Base-by-base conservation (phyloP, 2,329 filamentous ascomycete genomes). In the Fusarium praegraminearum region DNA sequence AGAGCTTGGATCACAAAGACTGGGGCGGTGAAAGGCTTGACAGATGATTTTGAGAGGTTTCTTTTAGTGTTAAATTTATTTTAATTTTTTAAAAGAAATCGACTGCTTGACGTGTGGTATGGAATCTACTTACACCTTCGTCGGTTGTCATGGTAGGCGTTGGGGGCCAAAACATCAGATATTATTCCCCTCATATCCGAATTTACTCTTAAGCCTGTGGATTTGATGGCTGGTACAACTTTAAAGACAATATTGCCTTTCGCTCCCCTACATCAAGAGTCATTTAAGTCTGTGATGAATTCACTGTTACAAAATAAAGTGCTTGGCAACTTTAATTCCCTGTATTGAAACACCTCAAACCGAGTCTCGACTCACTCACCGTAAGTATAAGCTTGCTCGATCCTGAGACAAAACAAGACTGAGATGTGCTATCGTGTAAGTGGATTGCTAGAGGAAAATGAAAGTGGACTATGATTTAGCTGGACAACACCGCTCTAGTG, bases 401-500 rank as follows among this genome's bases (percentile, higher is more conserved):
- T 41, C 13, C 22, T 52, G 32, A 52, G 49, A 51, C 32, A 40
- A n/a, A 52, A 52, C 49, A 41, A 7, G 24, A 30, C 18, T 11
- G 11, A 45, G 24, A 45, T 45, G 26, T 13, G 3, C 49, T 18
- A 52, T 40, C 33, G 18, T 40, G 16, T 16, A 28, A 41, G 49
- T 32, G 28, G 44, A 46, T 32, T 32, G 22, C 43, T 18, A 44
- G 44, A 32, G 12, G 32, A 32, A 22, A n/a, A 46, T 32, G n/a
- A 28, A 20, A 22, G 44, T 52, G 49, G 49, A 24, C 35, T 41
- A 10, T 36, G 12, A 24, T 30, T 28, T 52, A 41, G 49, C 35
- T 52, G 35, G 7, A 40, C 12, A 51, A 51, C 49, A 52, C 49
- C 49, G 49, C 49, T 52, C 18, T 52, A 52, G 49, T 52, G 49